Evolutionary conservation across 1,284 basidiomycete species (phyloP).

Genomic region (Ustilago cynodontis): DNA sequence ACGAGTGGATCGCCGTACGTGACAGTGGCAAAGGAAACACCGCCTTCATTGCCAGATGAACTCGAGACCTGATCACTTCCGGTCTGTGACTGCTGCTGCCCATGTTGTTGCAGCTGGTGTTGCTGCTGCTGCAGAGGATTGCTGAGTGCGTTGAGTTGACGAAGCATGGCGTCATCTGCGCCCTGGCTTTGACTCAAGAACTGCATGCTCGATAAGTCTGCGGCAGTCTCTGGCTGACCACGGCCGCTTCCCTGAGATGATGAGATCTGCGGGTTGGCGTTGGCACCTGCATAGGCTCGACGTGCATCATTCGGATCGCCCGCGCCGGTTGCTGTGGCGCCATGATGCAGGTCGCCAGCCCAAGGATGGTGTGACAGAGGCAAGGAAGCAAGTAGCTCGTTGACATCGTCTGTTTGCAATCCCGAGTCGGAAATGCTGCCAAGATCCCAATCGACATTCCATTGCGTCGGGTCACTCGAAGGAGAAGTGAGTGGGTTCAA

Average conservation of each 20-base stretch:
- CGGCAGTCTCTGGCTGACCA: not conserved
- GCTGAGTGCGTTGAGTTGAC: slow-evolving; percentile 17
- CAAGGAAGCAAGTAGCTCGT: slow-evolving; percentile 38
- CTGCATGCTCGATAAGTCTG: not conserved
- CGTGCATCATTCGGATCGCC: not conserved
- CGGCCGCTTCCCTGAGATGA: slow-evolving; percentile 2
- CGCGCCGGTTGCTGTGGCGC: slow-evolving; percentile 8
- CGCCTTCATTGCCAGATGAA: slow-evolving; percentile 13
- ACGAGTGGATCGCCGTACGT: slow-evolving; percentile 36
- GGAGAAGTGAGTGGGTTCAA: slow-evolving; percentile 30
- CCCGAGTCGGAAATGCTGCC: slow-evolving; percentile 36
- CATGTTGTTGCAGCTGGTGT: too few species aligned
- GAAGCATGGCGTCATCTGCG: slow-evolving; percentile 21
- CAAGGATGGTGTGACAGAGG: slow-evolving; percentile 55
- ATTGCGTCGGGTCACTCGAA: slow-evolving; percentile 18
- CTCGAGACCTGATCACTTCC: not conserved
- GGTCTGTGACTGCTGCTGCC: slow-evolving; percentile 5
- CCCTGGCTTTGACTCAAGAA: slow-evolving; percentile 8
- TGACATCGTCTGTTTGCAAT: slow-evolving; percentile 27
- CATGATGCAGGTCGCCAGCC: slow-evolving; percentile 53
- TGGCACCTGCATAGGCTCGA: slow-evolving; percentile 2
- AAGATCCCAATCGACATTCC: slow-evolving; percentile 49
- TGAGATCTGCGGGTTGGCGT: slow-evolving; percentile 1
- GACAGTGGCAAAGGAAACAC: slow-evolving; percentile 34
- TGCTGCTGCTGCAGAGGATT: slow-evolving; percentile 15